Evolutionary conservation across 805 yeast genomes (phyloP).

Genomic region (Metschnikowia orientalis): DNA sequence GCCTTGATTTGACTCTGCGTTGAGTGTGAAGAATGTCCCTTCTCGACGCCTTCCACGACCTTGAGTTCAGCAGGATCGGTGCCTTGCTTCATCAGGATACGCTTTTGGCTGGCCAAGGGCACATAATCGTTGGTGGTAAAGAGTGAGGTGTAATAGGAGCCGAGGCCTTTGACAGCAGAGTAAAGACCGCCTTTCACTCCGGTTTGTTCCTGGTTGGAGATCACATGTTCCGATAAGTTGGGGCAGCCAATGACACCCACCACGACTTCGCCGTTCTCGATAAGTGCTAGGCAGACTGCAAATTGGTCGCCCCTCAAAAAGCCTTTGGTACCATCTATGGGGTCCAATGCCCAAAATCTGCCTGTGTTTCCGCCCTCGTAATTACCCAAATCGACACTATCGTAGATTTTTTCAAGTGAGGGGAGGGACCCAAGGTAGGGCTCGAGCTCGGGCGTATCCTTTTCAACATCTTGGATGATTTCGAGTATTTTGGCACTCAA

Average conservation of each 20-base stretch:
- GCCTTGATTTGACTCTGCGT: slow-evolving; percentile 74
- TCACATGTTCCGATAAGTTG: slow-evolving; percentile 59
- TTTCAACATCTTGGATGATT: slow-evolving; percentile 54
- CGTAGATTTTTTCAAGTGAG: slow-evolving; percentile 47
- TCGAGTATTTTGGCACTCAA: slow-evolving; percentile 54
- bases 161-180: slow-evolving; percentile 63
- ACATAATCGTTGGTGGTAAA: slow-evolving; percentile 31
- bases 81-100: slow-evolving; percentile 51
- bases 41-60: slow-evolving; percentile 92
- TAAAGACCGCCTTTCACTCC: slow-evolving; percentile 64
- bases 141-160: slow-evolving; percentile 55
- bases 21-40: slow-evolving; percentile 89
- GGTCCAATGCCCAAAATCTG: slow-evolving; percentile 95
- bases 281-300: slow-evolving; percentile 89
- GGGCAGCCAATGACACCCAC: slow-evolving; percentile 98
- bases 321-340: slow-evolving; percentile 97
- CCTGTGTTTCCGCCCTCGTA: slow-evolving; percentile 75
- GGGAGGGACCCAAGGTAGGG: slow-evolving; percentile 39
- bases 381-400: slow-evolving; percentile 73
- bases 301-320: slow-evolving; percentile 94
- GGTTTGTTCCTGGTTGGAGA: slow-evolving; percentile 29
- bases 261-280: slow-evolving; percentile 78
- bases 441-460: slow-evolving; percentile 31
- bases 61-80: slow-evolving; percentile 46
- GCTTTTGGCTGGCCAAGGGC: slow-evolving; percentile 27